phyloP scores from a whole-genome alignment of 805 yeast genomes.

The Nakazawaea wyomingensis region DNA sequence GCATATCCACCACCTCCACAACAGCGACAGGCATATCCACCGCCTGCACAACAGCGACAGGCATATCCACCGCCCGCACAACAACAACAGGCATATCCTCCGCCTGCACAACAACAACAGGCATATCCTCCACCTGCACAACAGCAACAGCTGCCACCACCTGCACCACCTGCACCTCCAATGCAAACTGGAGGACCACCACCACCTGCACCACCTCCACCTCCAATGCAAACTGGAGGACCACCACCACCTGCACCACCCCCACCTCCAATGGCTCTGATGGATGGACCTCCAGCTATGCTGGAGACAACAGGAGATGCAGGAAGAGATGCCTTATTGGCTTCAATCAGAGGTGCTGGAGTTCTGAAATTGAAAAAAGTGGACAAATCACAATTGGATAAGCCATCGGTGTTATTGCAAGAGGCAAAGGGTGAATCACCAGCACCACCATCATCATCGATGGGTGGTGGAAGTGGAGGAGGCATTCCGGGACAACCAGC shows the following conservation, averaged over 20 bases:
- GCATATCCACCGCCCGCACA: conserved; percentile 29
- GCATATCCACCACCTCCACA: conserved; percentile 19
- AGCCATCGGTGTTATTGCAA: conserved; percentile 65
- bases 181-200: conserved; percentile 18
- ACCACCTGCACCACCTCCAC: conserved; percentile 31
- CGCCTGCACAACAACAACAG: conserved; percentile 16
- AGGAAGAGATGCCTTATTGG: conserved; percentile 75
- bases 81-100: conserved; percentile 11
- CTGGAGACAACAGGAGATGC: conserved; percentile 37
- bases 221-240: conserved; percentile 24
- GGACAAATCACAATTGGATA: conserved; percentile 79
- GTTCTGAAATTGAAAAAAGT: conserved; percentile 64
- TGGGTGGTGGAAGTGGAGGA: conserved; percentile 28
- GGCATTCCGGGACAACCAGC: conserved; percentile 55
- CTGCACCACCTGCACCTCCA: conserved; percentile 28
- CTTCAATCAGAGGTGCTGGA: conserved; percentile 82
- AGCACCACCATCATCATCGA: conserved; percentile 19
- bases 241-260: conserved; percentile 40
- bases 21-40: conserved; percentile 15
- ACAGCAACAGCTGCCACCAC: conserved; percentile 12
- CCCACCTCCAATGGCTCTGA: conserved; percentile 42
- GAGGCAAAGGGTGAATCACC: conserved; percentile 65
- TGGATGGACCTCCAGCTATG: conserved; percentile 29
- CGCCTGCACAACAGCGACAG: conserved; percentile 27
- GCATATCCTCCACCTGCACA: conserved; percentile 26